phyloP scores from a whole-genome alignment of 306 rosid species.

The Astragalus membranaceus region DNA sequence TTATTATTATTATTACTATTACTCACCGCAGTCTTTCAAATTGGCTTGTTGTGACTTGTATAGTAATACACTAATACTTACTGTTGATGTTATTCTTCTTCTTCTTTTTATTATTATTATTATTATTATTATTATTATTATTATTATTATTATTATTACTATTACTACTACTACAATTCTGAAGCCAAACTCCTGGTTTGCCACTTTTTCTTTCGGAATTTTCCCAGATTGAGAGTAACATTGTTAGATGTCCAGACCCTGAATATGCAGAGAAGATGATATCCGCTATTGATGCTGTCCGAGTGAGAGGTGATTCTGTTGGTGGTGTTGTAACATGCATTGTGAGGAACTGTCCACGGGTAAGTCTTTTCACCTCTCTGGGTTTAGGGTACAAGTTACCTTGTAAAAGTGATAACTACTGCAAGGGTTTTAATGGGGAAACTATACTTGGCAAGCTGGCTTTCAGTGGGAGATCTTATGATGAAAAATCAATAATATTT shows the following conservation, averaged over 20 bases:
- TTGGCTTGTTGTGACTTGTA: not conserved
- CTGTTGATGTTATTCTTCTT: not conserved
- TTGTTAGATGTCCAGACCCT: constrained; percentile 91
- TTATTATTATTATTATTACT: not conserved
- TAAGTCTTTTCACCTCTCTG: constrained; percentile 30
- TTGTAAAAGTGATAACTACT: constrained; percentile 6
- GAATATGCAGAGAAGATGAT: constrained; percentile 97
- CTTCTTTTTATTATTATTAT: too few relatives aligned
- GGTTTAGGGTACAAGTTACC: not conserved
- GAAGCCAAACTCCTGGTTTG: constrained; percentile 11
- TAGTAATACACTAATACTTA: not conserved
- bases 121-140: too few relatives aligned
- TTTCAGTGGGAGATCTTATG: not conserved
- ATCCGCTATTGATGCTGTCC: constrained; percentile 73
- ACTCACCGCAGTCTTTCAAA: constrained; percentile 1
- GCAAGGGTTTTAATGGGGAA: not conserved
- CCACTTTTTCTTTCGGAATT: not conserved
- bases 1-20: too few relatives aligned
- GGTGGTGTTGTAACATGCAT: constrained; percentile 96
- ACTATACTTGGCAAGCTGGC: not conserved
- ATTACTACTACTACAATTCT: constrained; percentile 4
- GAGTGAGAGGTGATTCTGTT: constrained; percentile 85
- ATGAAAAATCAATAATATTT: not conserved
- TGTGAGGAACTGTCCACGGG: constrained; percentile 83
- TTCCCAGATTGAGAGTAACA: constrained; percentile 83